These are phyloP conservation scores for Calycina herbarum DNA, from an alignment of 2,329 filamentous ascomycete species.

Conservation along the genomic window DNA sequence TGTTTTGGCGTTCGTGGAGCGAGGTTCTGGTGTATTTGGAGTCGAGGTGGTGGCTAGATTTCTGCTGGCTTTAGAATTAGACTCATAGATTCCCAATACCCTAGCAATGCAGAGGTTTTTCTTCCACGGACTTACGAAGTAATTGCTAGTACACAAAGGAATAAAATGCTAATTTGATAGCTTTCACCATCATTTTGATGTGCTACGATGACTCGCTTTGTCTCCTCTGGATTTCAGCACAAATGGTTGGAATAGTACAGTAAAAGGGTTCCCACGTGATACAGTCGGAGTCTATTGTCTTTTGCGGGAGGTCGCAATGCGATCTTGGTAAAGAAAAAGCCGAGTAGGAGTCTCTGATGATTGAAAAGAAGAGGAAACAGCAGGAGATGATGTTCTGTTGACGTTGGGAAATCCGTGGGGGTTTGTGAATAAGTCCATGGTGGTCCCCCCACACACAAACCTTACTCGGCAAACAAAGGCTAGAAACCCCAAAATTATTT, in stretches of 20 bases:
- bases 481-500: slow-evolving; percentile 9
- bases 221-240: not conserved
- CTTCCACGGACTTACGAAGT: not conserved
- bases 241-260: not conserved
- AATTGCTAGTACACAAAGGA: not conserved
- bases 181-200: no score
- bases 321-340: not conserved
- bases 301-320: not conserved
- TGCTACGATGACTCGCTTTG: no score
- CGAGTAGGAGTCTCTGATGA: not conserved
- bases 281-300: not conserved
- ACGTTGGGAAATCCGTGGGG: slow-evolving; percentile 3
- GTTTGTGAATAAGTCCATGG: not conserved
- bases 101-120: not conserved
- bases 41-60: slow-evolving; percentile 4
- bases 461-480: slow-evolving; percentile 8
- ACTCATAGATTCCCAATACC: not conserved
- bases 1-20: not conserved
- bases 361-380: not conserved
- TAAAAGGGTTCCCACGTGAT: not conserved
- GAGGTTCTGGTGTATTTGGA: slow-evolving; percentile 6
- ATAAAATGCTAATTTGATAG: not conserved
- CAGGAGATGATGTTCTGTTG: not conserved
- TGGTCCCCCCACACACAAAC: slow-evolving; percentile 7
- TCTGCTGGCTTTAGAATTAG: slow-evolving; percentile 6